Evolutionary conservation across 495 filamentous ascomycete genomes (phyloP).

Genomic region (Tricharina praecox): DNA sequence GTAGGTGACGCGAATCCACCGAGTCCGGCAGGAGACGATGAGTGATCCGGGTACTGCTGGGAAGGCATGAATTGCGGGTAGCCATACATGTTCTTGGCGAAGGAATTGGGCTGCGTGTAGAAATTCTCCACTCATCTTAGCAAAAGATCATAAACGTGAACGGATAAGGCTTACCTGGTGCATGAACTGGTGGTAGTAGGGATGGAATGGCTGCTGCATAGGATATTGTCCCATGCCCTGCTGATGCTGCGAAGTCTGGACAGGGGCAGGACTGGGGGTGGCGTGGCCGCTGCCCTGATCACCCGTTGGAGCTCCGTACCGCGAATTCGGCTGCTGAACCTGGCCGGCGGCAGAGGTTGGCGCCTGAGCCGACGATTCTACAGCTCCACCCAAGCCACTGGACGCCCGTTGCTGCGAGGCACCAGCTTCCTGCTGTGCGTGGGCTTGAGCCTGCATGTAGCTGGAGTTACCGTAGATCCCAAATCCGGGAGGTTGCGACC

Average conservation of each 20-base stretch:
- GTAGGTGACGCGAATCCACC: constrained; percentile 25
- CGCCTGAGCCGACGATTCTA: constrained; percentile 61
- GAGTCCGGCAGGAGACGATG: constrained; percentile 19
- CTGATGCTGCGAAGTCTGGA: constrained; percentile 29
- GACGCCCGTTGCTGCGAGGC: constrained; percentile 49
- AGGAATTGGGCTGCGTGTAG: constrained; percentile 21
- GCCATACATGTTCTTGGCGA: constrained; percentile 25
- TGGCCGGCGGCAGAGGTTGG: constrained; percentile 39
- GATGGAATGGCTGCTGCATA: constrained; percentile 23
- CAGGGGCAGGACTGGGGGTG: constrained; percentile 66
- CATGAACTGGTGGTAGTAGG: constrained; percentile 25
- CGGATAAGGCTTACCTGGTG: constrained; percentile 16
- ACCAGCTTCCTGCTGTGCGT: constrained; percentile 55
- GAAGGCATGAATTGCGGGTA: constrained; percentile 17
- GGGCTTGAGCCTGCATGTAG: constrained; percentile 30
- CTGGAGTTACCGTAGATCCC: constrained; percentile 54
- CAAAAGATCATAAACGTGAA: neutral
- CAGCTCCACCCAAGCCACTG: constrained; percentile 59
- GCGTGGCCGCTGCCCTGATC: constrained; percentile 71
- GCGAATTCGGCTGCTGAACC: constrained; percentile 39
- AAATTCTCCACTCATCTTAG: constrained; percentile 15
- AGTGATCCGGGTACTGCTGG: constrained; percentile 21
- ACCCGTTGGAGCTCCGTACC: constrained; percentile 52
- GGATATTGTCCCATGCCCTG: constrained; percentile 23
- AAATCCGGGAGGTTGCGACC: constrained; percentile 26